Conservation (phyloP, 225 moss, liverwort and hornwort genomes). For the Thuidium tamariscinum region DNA sequence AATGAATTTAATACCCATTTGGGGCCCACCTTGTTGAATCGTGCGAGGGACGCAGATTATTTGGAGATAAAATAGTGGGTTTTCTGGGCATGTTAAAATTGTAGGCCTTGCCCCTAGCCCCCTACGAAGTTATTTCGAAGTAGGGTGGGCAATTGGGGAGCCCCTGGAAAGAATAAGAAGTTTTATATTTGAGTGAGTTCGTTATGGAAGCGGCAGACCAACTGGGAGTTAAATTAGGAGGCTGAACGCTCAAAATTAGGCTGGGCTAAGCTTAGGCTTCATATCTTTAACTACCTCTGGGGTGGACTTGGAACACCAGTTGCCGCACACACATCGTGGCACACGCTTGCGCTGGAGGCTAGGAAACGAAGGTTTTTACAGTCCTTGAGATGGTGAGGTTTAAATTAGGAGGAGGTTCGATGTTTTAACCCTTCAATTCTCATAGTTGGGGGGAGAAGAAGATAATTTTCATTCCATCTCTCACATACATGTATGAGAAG, state of each 20-base stretch:
- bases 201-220: background rate
- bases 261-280: too few relatives aligned
- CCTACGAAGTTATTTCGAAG: too few relatives aligned
- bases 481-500: background rate
- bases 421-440: background rate
- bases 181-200: background rate
- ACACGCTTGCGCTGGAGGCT: background rate
- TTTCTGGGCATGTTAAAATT: background rate
- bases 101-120: background rate
- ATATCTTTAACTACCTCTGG: background rate
- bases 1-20: background rate
- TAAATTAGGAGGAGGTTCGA: background rate
- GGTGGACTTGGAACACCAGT: background rate
- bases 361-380: background rate
- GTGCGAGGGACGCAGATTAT: background rate
- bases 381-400: background rate
- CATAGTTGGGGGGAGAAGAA: too few relatives aligned
- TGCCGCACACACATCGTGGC: background rate
- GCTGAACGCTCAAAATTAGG: background rate
- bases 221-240: background rate
- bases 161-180: background rate
- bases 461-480: background rate
- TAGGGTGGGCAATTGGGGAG: background rate
- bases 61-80: background rate
- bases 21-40: background rate